phyloP scores from a whole-genome alignment of 2,329 filamentous ascomycete genomes.

The Diaporthe eres region DNA sequence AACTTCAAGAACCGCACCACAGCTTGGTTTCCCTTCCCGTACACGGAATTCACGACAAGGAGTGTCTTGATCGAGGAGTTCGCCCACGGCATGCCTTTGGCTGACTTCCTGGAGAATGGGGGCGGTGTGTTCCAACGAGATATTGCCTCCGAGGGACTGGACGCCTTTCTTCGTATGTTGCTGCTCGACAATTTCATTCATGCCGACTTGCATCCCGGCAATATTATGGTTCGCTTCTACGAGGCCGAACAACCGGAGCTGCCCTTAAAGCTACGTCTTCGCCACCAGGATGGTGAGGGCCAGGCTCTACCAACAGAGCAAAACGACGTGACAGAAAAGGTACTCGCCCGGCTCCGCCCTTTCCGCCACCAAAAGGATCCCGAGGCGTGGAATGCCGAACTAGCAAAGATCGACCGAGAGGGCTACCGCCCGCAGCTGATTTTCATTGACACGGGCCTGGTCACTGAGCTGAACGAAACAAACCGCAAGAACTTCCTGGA shows the following conservation, averaged over 20 bases:
- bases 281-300: slow-evolving; percentile 54
- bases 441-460: slow-evolving; percentile 96
- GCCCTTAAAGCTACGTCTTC: slow-evolving; percentile 56
- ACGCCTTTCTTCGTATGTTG: slow-evolving; percentile 96
- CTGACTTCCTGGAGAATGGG: slow-evolving; percentile 91
- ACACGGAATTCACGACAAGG: slow-evolving; percentile 91
- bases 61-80: slow-evolving; percentile 96
- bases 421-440: slow-evolving; percentile 95
- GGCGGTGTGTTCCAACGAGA: slow-evolving; percentile 94
- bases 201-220: slow-evolving; percentile 95
- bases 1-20: slow-evolving; percentile 92
- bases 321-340: slow-evolving; percentile 86
- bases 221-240: slow-evolving; percentile 99
- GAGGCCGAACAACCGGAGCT: slow-evolving; percentile 81
- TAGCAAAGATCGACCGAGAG: slow-evolving; percentile 84
- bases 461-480: slow-evolving; percentile 89
- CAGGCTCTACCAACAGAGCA: slow-evolving; percentile 54
- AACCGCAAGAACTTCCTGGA: slow-evolving; percentile 95
- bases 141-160: slow-evolving; percentile 93
- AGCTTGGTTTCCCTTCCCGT: slow-evolving; percentile 97
- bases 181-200: slow-evolving; percentile 98
- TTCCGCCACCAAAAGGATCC: slow-evolving; percentile 74
- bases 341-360: slow-evolving; percentile 84
- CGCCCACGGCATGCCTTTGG: slow-evolving; percentile 91
- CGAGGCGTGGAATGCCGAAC: slow-evolving; percentile 79